Evolutionary conservation across 139 green algal species (phyloP).

Genomic region (Klebsormidium nitens): DNA sequence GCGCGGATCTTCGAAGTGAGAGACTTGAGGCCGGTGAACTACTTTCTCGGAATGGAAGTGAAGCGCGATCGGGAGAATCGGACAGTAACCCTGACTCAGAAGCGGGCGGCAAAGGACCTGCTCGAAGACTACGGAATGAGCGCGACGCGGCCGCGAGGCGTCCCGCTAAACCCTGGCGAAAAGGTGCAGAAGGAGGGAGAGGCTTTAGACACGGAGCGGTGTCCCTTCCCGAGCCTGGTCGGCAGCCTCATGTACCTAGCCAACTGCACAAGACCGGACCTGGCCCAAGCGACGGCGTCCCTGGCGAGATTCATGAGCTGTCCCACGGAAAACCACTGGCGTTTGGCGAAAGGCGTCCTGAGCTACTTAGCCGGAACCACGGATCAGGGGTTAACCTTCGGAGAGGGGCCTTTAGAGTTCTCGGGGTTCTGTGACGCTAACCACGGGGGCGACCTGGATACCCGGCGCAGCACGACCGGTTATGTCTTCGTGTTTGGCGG

Average conservation of each 20-base stretch:
- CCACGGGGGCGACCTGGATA: slow-evolving; percentile 5
- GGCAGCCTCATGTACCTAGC: slow-evolving; percentile 12
- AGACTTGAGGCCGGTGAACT: slow-evolving; percentile 1
- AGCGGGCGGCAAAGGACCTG: too few species aligned
- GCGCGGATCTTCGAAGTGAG: not conserved
- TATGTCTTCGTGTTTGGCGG: slow-evolving; percentile 13
- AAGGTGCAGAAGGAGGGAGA: too few species aligned
- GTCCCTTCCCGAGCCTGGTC: slow-evolving; percentile 9
- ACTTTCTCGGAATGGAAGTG: slow-evolving; percentile 33
- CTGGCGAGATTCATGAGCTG: slow-evolving; percentile 3
- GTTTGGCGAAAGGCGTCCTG: not conserved
- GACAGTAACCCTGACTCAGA: slow-evolving; percentile 30
- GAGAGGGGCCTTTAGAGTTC: not conserved
- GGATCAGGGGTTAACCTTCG: slow-evolving; percentile 6
- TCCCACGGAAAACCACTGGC: slow-evolving; percentile 4
- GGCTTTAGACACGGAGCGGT: too few species aligned
- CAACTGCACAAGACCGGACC: slow-evolving; percentile 13
- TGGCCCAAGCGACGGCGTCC: not conserved
- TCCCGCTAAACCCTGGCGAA: too few species aligned
- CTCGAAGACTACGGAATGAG: too few species aligned
- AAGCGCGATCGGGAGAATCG: slow-evolving; percentile 15
- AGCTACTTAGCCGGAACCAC: slow-evolving; percentile 8
- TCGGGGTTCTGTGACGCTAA: slow-evolving; percentile 10
- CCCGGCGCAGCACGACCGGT: not conserved
- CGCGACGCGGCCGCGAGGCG: too few species aligned